Evolutionary conservation across 2,329 filamentous ascomycete genomes (phyloP), one percentile per base, ranked within the genome.

Genomic region (Paecilomyces niveus): DNA sequence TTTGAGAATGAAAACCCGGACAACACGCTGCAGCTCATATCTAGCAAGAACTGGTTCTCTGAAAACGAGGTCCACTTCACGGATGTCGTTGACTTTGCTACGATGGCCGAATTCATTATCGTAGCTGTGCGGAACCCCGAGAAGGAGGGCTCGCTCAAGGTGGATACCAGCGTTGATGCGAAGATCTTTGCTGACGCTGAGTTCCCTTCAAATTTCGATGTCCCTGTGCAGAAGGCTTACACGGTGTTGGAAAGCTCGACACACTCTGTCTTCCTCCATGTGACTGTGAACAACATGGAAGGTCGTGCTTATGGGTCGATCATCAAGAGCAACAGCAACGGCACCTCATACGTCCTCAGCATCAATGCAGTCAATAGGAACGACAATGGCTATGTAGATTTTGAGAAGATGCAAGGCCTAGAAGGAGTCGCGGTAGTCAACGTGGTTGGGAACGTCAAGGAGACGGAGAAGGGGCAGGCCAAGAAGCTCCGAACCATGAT

Each of bases 271-370:
- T 97, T 97, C 76, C 77, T 99, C 59, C 95, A 97, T 69, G 93
- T 97, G 53, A 92, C 89, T 0, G 90, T 90, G 49, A 88, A 89
- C 67, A 83, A 82, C 49, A 78, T 79, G 3, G 71, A 80, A 55
- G 87, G 85, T 18, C 84, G 83, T 55, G 84, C 89, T 60, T 92
- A 89, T 66, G 94, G 94, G 39, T 88, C 89, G 24, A 90, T 99
- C 65, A 85, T 99, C 75, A 99, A 97, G 83, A 97, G 92, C 70
- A 99, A 99, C 78, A 97, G 92, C 67, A 97, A 99, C 70, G 94
- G 94, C 57, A 99, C 94, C 0, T 94, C 89, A 1, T 99, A 97
- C 68, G 90, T 96, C 11, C 79, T 96, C 63, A 95, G 90, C 73
- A 81, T 94, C 24, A 80, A 84, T 54, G 85, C 85, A 21, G 91